A percentile compares a stretch with the other conserved stretches of the same genome.
Evolutionary conservation across 192 early-diverging fungal genomes (phyloP).

Genomic region (Mortierella antarctica): DNA sequence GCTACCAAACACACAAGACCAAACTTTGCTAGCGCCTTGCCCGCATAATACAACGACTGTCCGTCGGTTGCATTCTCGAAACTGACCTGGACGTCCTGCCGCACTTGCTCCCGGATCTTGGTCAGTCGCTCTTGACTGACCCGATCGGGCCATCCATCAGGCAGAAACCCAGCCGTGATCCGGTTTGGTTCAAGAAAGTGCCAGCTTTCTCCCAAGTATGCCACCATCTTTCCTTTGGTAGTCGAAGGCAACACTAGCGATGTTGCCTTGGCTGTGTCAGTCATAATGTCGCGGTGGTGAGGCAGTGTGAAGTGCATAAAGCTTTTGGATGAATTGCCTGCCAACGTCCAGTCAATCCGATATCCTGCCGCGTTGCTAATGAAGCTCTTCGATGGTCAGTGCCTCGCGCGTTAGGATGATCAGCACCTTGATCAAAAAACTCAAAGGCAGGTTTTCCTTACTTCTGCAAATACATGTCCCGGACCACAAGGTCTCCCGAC

Average conservation of each 20-base stretch:
- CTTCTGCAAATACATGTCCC: constrained; percentile 14
- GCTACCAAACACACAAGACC: constrained; percentile 30
- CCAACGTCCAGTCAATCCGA: constrained; percentile 43
- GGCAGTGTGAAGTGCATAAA: constrained; percentile 51
- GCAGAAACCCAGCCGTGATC: constrained; percentile 21
- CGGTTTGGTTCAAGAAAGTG: constrained; percentile 27
- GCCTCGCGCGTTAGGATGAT: too few relatives aligned
- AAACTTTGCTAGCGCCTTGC: constrained; percentile 52
- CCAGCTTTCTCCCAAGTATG: constrained; percentile 37
- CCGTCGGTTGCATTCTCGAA: constrained; percentile 25
- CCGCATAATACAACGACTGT: constrained; percentile 50
- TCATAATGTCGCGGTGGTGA: constrained; percentile 30
- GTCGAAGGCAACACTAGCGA: constrained; percentile 27
- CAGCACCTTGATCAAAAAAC: background rate
- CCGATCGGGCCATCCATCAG: constrained; percentile 8
- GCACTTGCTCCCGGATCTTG: constrained; percentile 27
- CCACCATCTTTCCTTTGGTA: constrained; percentile 49
- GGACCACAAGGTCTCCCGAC: constrained; percentile 17
- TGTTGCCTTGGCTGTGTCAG: constrained; percentile 16
- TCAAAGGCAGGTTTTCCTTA: background rate
- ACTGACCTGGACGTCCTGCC: constrained; percentile 11
- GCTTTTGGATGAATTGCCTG: background rate
- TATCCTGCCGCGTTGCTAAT: constrained; percentile 25
- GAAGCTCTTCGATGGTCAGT: background rate
- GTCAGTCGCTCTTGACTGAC: constrained; percentile 15